Evolutionary conservation across 768 basidiomycete species (phyloP).

Genomic region (Russula lepida): DNA sequence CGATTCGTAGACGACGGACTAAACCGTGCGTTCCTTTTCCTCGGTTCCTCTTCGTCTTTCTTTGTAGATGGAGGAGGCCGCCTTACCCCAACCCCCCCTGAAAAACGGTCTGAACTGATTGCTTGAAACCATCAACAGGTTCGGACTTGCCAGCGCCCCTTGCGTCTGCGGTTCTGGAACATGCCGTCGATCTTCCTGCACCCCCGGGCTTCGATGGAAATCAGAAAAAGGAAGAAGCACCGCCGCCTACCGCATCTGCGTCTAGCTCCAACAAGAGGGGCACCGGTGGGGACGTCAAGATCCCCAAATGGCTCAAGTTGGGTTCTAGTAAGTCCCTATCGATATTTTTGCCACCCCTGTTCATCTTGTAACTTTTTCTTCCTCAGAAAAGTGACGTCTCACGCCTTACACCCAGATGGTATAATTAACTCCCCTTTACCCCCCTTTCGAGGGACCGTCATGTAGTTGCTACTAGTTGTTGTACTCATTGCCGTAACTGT

Average conservation of each 20-base stretch:
- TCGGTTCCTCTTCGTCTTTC: background rate
- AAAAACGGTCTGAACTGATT: background rate
- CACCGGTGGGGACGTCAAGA: conserved; percentile 40
- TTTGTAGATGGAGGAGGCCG: too few relatives aligned
- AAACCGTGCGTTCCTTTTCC: conserved; percentile 45
- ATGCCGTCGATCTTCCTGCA: conserved; percentile 58
- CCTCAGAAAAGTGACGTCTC: conserved; percentile 15
- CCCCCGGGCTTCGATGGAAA: conserved; percentile 36
- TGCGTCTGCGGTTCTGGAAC: conserved; percentile 42
- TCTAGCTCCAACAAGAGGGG: conserved; percentile 1
- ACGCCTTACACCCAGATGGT: conserved; percentile 6
- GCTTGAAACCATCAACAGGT: conserved; percentile 32
- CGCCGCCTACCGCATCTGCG: background rate
- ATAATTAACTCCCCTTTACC: background rate
- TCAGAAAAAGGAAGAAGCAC: conserved; percentile 15
- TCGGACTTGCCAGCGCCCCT: conserved; percentile 56
- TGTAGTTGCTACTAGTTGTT: background rate
- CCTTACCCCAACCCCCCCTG: background rate
- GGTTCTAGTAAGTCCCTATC: conserved; percentile 26
- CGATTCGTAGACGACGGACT: conserved; percentile 64
- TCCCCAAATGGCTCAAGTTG: conserved; percentile 75
- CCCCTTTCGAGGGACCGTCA: background rate
- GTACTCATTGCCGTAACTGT: background rate
- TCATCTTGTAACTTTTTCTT: background rate
- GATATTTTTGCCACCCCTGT: background rate